These are phyloP conservation scores for Ramularia collo-cygni DNA, from an alignment of 2,329 filamentous ascomycete genomes.

Conservation along the genomic window DNA sequence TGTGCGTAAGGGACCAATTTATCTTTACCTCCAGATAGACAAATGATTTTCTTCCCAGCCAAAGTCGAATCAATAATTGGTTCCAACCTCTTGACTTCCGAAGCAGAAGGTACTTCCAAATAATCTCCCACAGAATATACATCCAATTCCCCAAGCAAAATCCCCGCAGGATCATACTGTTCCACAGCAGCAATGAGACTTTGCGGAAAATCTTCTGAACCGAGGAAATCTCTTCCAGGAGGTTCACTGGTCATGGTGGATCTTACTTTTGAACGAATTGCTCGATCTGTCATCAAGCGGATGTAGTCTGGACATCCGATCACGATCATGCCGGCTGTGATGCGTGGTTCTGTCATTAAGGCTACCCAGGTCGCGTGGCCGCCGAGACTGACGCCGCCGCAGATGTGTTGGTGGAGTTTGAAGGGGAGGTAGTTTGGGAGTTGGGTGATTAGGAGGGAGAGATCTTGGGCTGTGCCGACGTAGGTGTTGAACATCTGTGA, in stretches of 20 bases:
- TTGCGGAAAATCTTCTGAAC: constrained; percentile 68
- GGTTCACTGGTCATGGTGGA: constrained; percentile 44
- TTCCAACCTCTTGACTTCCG: constrained; percentile 38
- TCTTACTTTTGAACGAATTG: constrained; percentile 58
- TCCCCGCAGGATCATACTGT: constrained; percentile 65
- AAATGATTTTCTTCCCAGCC: constrained; percentile 56
- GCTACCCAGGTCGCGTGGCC: constrained; percentile 84
- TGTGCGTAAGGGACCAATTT: constrained; percentile 64
- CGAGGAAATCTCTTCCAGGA: constrained; percentile 60
- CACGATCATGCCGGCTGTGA: constrained; percentile 70
- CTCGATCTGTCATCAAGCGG: constrained; percentile 72
- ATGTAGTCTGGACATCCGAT: constrained; percentile 89
- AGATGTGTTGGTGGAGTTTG: constrained; percentile 57
- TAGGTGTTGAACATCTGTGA: constrained; percentile 78
- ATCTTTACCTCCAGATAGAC: constrained; percentile 61
- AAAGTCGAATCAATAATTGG: constrained; percentile 29
- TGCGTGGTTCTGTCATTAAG: constrained; percentile 67
- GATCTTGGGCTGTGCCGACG: constrained; percentile 67
- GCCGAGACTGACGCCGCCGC: constrained; percentile 76
- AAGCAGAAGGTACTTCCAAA: constrained; percentile 35
- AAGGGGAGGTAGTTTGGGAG: constrained; percentile 62
- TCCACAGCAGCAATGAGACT: constrained; percentile 58
- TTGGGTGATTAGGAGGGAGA: constrained; percentile 66
- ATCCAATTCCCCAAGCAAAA: constrained; percentile 51
- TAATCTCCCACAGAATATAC: constrained; percentile 24